phyloP scores from a whole-genome alignment of 805 yeast genomes.

The Schizosaccharomyces osmophilus region DNA sequence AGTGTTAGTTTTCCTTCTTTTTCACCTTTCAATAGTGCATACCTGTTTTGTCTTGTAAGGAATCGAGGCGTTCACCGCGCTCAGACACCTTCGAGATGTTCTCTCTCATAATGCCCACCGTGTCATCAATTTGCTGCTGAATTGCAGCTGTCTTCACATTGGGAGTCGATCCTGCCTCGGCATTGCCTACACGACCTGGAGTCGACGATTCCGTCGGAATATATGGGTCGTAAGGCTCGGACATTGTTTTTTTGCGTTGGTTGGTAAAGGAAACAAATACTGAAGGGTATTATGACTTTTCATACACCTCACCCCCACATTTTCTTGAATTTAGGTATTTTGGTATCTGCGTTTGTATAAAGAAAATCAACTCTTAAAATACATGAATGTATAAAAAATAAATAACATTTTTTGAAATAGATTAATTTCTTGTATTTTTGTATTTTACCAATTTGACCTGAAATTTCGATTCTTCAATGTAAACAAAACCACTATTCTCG shows the following conservation, averaged over 20 bases:
- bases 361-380: too few relatives aligned
- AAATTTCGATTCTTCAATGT: too few relatives aligned
- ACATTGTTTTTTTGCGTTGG: background rate
- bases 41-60: constrained; percentile 55
- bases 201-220: constrained; percentile 1
- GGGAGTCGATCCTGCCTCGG: background rate
- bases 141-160: constrained; percentile 3
- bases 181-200: background rate
- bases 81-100: constrained; percentile 89
- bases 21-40: background rate
- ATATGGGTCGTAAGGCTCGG: constrained; percentile 4
- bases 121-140: constrained; percentile 59
- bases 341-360: too few relatives aligned
- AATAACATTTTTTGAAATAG: too few relatives aligned
- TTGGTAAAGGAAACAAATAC: background rate
- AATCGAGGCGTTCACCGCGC: constrained; percentile 76
- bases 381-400: too few relatives aligned
- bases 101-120: constrained; percentile 93
- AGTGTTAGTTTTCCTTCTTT: constrained; percentile 13
- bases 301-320: too few relatives aligned
- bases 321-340: too few relatives aligned
- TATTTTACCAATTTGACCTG: too few relatives aligned
- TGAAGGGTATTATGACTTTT: too few relatives aligned
- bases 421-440: too few relatives aligned
- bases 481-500: too few relatives aligned